These are phyloP conservation scores for Plasmopara viticola DNA, from an alignment of 352 stramenopile species.

Conservation along the genomic window DNA sequence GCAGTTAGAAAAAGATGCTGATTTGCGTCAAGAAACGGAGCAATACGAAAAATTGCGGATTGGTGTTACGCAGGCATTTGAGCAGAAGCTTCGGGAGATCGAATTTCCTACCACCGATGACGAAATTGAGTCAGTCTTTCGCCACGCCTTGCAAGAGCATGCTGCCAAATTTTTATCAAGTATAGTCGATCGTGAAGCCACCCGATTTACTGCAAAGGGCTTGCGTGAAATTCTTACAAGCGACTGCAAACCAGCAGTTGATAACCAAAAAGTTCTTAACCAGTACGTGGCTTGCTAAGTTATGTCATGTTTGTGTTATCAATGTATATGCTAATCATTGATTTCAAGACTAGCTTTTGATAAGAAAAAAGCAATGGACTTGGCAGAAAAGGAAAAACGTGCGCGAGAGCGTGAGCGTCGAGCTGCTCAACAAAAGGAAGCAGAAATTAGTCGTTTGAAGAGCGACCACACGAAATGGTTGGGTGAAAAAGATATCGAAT, in stretches of 20 bases:
- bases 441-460: slow-evolving; percentile 60
- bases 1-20: slow-evolving; percentile 53
- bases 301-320: not conserved
- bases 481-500: slow-evolving; percentile 56
- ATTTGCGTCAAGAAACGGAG: slow-evolving; percentile 46
- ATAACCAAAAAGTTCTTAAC: slow-evolving; percentile 75
- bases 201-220: slow-evolving; percentile 37
- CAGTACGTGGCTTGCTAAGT: slow-evolving; percentile 24
- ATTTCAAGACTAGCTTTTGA: slow-evolving; percentile 47
- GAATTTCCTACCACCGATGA: slow-evolving; percentile 58
- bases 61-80: slow-evolving; percentile 49
- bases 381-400: slow-evolving; percentile 49
- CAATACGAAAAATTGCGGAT: slow-evolving; percentile 55
- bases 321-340: slow-evolving; percentile 3
- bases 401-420: slow-evolving; percentile 54
- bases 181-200: slow-evolving; percentile 29
- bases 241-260: slow-evolving; percentile 49
- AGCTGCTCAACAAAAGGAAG: slow-evolving; percentile 47
- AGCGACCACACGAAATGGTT: slow-evolving; percentile 58
- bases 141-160: slow-evolving; percentile 47
- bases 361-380: slow-evolving; percentile 53
- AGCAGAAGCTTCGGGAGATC: slow-evolving; percentile 40
- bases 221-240: slow-evolving; percentile 50
- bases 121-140: slow-evolving; percentile 58
- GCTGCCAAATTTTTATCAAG: slow-evolving; percentile 52